A percentile compares a stretch with the other conserved stretches of the same genome.
Evolutionary conservation across 2,329 filamentous ascomycete genomes (phyloP).

Genomic region (Cercospora zeae-maydis): DNA sequence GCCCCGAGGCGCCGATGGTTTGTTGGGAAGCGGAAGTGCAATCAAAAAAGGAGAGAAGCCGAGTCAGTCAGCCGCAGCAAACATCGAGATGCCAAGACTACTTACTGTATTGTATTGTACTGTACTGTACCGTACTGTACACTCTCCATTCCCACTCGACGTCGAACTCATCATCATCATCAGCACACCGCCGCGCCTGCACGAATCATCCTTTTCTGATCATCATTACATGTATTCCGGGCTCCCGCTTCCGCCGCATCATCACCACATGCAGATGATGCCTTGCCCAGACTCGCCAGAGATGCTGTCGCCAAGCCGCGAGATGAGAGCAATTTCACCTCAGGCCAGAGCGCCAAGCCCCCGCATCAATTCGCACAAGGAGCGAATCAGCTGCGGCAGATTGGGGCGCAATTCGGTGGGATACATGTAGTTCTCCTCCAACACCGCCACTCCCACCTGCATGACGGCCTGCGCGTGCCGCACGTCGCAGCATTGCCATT

Average conservation of each 20-base stretch:
- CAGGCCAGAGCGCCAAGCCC: conserved; percentile 21
- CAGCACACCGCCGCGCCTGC: neutral
- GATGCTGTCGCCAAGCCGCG: neutral
- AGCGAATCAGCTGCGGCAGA: conserved; percentile 25
- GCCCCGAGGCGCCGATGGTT: neutral
- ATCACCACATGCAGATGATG: neutral
- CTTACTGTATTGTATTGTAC: no score
- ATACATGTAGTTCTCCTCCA: conserved; percentile 26
- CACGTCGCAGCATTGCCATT: conserved; percentile 14
- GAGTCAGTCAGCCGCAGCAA: neutral
- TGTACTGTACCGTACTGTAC: no score
- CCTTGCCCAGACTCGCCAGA: neutral
- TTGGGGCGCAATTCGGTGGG: conserved; percentile 21
- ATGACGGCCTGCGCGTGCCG: conserved; percentile 20
- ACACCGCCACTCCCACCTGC: conserved; percentile 18
- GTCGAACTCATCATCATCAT: neutral
- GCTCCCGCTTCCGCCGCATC: neutral
- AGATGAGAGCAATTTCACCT: neutral
- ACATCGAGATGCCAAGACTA: neutral
- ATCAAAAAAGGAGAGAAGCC: neutral
- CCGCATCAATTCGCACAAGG: conserved; percentile 24
- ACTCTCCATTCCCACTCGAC: neutral
- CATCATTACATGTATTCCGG: no score
- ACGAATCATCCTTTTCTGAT: neutral
- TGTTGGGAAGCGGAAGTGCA: neutral